Evolutionary conservation across 768 basidiomycete species (phyloP), one percentile per base, ranked within the genome.

Genomic region (Cyathus striatus): DNA sequence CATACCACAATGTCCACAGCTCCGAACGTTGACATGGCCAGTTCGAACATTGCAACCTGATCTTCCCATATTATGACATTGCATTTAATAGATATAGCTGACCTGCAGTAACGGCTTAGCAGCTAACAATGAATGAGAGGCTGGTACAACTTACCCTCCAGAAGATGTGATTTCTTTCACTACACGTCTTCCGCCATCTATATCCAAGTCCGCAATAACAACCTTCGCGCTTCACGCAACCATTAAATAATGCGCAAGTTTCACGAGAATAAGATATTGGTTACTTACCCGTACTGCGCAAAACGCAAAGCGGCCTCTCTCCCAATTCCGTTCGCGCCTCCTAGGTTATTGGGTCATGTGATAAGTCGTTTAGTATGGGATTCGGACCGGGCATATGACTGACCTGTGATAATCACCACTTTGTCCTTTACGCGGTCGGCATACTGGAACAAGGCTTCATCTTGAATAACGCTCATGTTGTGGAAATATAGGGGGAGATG

Each of bases 51-150:
- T 3, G 65, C 61, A 6, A 75, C 65, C 42, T 74, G 73, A 37
- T 80, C 68, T 4, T 81, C 77, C 69, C 75, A 82, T 1, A 60
- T 52, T 4, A 66, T 67, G 25, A 82, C 79, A 50, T 81, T 63
- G 52, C 76, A 78, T 38, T 57, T 62, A 22, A 66, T 59, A 35
- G 56, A 67, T 9, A 61, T 50, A 5, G 74, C 77, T 17, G 65
- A 50, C 3, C 78, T 79, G 53, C 33, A 36, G 20, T 27, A 33
- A n/a, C n/a, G 27, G 40, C 23, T 23, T 24, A 39, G 20, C 32
- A 32, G 14, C 23, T 23, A 27, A 22, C 26, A 23, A 23, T 12
- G 21, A 16, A 5, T 23, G 21, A 26, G 23, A 24, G 37, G 18
- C 30, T 14, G 24, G 14, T 6, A 18, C 33, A 18, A 56, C 69